Conservation (phyloP, 768 basidiomycete species). For the Tremella fuciformis region DNA sequence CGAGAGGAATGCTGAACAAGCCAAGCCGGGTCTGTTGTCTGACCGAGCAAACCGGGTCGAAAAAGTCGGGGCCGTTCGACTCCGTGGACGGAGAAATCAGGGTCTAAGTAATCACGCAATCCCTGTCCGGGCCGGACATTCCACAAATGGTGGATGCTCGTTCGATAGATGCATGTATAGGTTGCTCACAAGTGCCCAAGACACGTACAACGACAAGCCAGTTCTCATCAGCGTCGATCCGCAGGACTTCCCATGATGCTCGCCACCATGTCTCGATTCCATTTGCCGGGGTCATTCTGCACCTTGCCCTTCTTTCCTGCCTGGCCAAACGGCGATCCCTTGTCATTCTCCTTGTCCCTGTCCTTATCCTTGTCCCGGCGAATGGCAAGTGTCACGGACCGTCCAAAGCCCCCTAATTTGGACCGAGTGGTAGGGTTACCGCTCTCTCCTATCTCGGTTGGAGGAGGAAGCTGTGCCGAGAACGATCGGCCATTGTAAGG, state of each 20-base stretch:
- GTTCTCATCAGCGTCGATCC: slow-evolving; percentile 11
- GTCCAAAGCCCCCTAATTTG: slow-evolving; percentile 27
- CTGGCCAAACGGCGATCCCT: not conserved
- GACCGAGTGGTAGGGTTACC: slow-evolving; percentile 7
- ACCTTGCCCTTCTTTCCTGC: slow-evolving; percentile 18
- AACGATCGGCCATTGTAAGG: not conserved
- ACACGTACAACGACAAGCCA: no score
- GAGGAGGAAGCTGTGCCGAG: slow-evolving; percentile 1
- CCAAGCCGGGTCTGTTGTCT: no score
- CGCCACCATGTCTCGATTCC: slow-evolving; percentile 45
- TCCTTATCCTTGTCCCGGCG: slow-evolving; percentile 9
- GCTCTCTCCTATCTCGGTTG: not conserved
- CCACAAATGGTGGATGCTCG: no score
- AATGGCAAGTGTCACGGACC: slow-evolving; percentile 29
- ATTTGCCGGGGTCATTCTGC: slow-evolving; percentile 37
- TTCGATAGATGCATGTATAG: no score
- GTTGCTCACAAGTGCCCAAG: no score
- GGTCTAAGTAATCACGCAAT: no score
- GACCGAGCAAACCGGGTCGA: no score
- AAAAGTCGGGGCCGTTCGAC: no score
- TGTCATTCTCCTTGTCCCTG: slow-evolving; percentile 26
- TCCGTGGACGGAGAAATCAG: no score
- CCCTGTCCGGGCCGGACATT: no score
- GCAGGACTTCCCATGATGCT: slow-evolving; percentile 44
- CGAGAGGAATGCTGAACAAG: no score